Evolutionary conservation across 2,329 filamentous ascomycete species (phyloP).

Genomic region (Aspergillus transmontanensis): DNA sequence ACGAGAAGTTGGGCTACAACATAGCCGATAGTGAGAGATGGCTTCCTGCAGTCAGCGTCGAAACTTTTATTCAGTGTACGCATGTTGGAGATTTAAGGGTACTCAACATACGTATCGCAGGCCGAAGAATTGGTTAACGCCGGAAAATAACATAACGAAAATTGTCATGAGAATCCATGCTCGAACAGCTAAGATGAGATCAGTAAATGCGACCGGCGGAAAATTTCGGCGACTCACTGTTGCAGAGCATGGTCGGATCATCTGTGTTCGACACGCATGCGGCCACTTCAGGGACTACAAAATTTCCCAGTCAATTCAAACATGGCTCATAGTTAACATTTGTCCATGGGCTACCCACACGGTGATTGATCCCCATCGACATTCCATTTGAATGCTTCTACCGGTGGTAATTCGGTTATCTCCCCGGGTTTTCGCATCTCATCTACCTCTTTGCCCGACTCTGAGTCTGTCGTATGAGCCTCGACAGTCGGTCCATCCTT

Average conservation of each 20-base stretch:
- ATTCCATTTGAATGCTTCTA: conserved; percentile 41
- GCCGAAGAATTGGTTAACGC: conserved; percentile 29
- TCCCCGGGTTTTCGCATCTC: conserved; percentile 17
- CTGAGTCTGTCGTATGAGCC: background rate
- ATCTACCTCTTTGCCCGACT: background rate
- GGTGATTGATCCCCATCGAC: conserved; percentile 43
- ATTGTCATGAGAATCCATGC: conserved; percentile 33
- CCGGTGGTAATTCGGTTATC: conserved; percentile 34
- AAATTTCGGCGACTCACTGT: conserved; percentile 24
- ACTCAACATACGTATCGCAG: conserved; percentile 25
- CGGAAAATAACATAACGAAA: conserved; percentile 28
- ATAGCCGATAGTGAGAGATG: conserved; percentile 26
- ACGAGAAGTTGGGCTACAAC: conserved; percentile 27
- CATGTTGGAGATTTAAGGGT: background rate
- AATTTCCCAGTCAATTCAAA: conserved; percentile 1
- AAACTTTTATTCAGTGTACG: background rate
- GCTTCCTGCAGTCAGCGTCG: conserved; percentile 8
- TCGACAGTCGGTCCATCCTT: background rate
- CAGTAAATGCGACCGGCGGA: background rate
- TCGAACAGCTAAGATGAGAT: conserved; percentile 27
- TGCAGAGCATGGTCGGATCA: conserved; percentile 35
- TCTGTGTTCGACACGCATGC: conserved; percentile 41
- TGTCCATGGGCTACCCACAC: conserved; percentile 25
- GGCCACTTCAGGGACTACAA: conserved; percentile 39
- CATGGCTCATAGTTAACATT: background rate